Conservation (phyloP, 306 rosid genomes). For the Erythrophleum fordii region DNA sequence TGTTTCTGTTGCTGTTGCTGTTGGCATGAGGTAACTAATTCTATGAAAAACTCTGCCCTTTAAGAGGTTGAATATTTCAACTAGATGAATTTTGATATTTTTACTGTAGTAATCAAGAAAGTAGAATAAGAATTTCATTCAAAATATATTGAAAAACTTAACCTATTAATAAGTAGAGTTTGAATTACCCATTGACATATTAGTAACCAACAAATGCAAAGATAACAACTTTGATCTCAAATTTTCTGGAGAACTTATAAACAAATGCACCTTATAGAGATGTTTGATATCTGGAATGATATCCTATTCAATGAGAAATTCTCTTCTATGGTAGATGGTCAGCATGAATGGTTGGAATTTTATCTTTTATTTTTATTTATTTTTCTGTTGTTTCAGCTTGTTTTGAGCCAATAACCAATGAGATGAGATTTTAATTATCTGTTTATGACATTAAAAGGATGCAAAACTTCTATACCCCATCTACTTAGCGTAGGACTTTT, state of each 20-base stretch:
- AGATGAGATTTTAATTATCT: not conserved
- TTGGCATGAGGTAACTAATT: not conserved
- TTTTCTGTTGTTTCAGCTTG: conserved; percentile 9
- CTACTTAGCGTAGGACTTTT: conserved; percentile 1
- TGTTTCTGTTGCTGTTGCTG: conserved; percentile 10
- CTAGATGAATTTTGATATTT: not conserved
- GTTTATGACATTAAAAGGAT: conserved; percentile 7
- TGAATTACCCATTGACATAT: not conserved
- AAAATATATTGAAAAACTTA: not conserved
- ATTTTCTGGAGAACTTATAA: not conserved
- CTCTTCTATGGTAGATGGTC: conserved; percentile 16
- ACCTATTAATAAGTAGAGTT: not conserved
- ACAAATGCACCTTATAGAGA: not conserved
- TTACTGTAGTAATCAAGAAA: not conserved
- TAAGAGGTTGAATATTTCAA: not conserved
- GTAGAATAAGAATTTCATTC: not conserved
- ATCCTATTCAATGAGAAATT: conserved; percentile 22
- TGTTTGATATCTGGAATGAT: conserved; percentile 13
- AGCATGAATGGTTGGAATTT: not conserved
- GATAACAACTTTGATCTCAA: conserved; percentile 1
- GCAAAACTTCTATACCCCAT: conserved; percentile 2
- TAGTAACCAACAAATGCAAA: conserved; percentile 8
- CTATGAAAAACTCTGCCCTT: not conserved
- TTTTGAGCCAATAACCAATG: not conserved
- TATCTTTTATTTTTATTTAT: not conserved